Evolutionary conservation across 2,329 filamentous ascomycete genomes (phyloP).

Genomic region (Zalaria sp.): DNA sequence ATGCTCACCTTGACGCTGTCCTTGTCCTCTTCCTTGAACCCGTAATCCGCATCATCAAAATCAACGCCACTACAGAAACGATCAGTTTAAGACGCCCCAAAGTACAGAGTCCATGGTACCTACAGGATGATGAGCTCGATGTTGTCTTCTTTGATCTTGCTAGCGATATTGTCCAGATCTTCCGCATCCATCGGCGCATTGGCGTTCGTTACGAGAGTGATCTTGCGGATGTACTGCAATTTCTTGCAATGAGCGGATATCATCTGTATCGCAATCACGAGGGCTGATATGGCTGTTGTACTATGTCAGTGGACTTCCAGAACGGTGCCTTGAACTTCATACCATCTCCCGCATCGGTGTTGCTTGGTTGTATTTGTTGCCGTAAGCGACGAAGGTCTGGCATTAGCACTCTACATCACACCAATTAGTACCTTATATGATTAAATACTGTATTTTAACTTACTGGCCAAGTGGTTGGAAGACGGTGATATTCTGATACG

Average conservation of each 20-base stretch:
- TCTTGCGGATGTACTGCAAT: conserved; percentile 65
- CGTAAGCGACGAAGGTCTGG: conserved; percentile 53
- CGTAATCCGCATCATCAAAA: conserved; percentile 82
- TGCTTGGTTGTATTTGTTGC: conserved; percentile 50
- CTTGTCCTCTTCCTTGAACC: conserved; percentile 87
- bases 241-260: conserved; percentile 68
- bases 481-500: conserved; percentile 70
- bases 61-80: conserved; percentile 58
- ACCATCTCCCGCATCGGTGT: conserved; percentile 60
- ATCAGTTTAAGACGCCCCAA: background rate
- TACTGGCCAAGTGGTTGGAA: conserved; percentile 51
- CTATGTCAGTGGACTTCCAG: background rate
- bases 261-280: conserved; percentile 78
- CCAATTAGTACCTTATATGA: background rate
- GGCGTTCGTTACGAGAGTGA: conserved; percentile 77
- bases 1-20: conserved; percentile 46
- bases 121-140: conserved; percentile 72
- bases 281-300: conserved; percentile 53
- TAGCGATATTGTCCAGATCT: conserved; percentile 53
- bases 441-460: background rate
- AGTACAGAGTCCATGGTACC: conserved; percentile 16
- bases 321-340: conserved; percentile 7
- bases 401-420: conserved; percentile 43
- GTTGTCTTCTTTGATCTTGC: conserved; percentile 58
- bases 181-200: conserved; percentile 58